A percentile compares a stretch with the other conserved stretches of the same genome.
Evolutionary conservation across 805 yeast genomes (phyloP).

Genomic region (Teunomyces stri): DNA sequence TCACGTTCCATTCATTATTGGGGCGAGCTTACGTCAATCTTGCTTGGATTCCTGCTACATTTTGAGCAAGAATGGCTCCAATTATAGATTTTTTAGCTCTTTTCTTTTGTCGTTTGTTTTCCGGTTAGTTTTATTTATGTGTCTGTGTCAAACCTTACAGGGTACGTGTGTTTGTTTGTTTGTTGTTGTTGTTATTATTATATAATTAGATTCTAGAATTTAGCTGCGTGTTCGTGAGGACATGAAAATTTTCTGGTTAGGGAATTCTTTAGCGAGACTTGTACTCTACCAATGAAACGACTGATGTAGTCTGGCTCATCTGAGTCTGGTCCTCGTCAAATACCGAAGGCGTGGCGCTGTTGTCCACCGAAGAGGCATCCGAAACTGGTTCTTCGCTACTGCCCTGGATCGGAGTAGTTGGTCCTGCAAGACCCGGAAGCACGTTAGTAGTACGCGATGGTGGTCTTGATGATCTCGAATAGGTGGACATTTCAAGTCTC

Average conservation of each 20-base stretch:
- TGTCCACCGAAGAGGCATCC: conserved; percentile 28
- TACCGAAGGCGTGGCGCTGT: conserved; percentile 39
- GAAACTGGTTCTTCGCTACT: conserved; percentile 8
- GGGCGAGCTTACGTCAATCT: too few species aligned
- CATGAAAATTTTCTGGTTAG: neutral
- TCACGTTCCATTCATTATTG: too few species aligned
- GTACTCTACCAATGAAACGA: conserved; percentile 35
- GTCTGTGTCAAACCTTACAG: too few species aligned
- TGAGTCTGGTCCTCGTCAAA: conserved; percentile 31
- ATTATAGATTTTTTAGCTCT: too few species aligned
- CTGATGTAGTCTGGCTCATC: conserved; percentile 31
- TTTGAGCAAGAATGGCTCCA: too few species aligned
- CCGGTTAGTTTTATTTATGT: too few species aligned
- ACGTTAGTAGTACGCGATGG: conserved; percentile 9
- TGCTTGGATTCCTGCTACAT: too few species aligned
- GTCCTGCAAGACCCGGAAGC: conserved; percentile 4
- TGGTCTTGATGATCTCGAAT: conserved; percentile 3
- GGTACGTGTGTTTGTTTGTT: too few species aligned
- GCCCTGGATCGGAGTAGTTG: neutral
- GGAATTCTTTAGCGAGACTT: neutral
- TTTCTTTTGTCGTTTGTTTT: too few species aligned
- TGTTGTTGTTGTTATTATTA: neutral
- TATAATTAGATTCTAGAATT: neutral
- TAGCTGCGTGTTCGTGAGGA: neutral
- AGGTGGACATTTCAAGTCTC: conserved; percentile 4